Percentiles rank a stretch among this genome's conserved stretches.
Conservation (phyloP, 805 yeast genomes). For the Yarrowia divulgata region DNA sequence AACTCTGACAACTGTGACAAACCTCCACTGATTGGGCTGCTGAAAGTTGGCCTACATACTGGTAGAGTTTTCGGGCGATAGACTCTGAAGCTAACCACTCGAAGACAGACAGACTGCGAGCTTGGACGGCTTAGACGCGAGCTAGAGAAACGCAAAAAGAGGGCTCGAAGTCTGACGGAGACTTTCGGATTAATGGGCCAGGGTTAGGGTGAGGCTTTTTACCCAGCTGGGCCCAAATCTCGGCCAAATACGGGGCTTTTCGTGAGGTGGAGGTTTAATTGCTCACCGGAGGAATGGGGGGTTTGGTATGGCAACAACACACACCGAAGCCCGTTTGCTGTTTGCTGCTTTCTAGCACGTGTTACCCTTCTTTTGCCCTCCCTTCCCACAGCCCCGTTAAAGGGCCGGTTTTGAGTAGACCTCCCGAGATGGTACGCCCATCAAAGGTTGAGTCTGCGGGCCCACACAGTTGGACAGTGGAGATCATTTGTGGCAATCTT, state of each 20-base stretch:
- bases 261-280: background rate
- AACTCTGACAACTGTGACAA: background rate
- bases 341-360: no score
- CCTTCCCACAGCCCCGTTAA: slow-evolving; percentile 8
- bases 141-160: background rate
- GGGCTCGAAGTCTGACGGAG: background rate
- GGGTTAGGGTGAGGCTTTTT: slow-evolving; percentile 14
- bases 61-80: background rate
- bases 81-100: background rate
- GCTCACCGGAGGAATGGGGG: background rate
- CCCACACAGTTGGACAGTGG: background rate
- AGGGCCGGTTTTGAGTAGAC: background rate
- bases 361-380: no score
- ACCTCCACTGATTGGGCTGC: slow-evolving; percentile 12
- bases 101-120: no score
- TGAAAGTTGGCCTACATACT: slow-evolving; percentile 5
- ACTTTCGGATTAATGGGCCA: slow-evolving; percentile 1
- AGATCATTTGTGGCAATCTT: background rate
- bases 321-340: no score
- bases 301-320: no score
- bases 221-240: background rate
- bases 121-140: no score
- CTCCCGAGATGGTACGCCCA: slow-evolving; percentile 1
- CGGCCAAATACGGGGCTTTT: background rate
- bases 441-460: slow-evolving; percentile 1